phyloP scores from a whole-genome alignment of 1,284 basidiomycete species.

The Apiotrichum veenhuisii region DNA sequence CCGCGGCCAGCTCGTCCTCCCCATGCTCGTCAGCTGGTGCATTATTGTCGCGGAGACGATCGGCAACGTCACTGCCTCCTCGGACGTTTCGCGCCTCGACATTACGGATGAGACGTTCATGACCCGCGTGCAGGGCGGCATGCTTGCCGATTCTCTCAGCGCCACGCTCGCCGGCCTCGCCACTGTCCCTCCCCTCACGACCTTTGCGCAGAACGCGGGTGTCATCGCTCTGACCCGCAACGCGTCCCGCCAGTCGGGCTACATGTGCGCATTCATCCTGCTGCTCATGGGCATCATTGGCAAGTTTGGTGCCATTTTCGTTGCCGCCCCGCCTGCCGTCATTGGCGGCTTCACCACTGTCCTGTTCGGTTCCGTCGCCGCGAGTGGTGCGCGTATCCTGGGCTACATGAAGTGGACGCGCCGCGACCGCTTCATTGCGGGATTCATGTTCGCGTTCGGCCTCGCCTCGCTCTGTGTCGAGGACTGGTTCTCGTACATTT shows the following conservation, averaged over 20 bases:
- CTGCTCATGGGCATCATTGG: slow-evolving; percentile 36
- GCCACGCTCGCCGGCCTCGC: slow-evolving; percentile 31
- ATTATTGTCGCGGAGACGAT: slow-evolving; percentile 36
- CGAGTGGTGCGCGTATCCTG: slow-evolving; percentile 69
- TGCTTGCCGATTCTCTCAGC: slow-evolving; percentile 32
- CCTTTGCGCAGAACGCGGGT: slow-evolving; percentile 37
- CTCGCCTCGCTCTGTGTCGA: slow-evolving; percentile 58
- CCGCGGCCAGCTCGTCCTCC: slow-evolving; percentile 32
- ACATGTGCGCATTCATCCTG: slow-evolving; percentile 34
- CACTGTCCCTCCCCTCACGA: slow-evolving; percentile 35
- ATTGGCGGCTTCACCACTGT: slow-evolving; percentile 38
- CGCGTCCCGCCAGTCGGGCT: slow-evolving; percentile 30
- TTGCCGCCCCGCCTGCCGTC: slow-evolving; percentile 25
- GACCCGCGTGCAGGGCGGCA: slow-evolving; percentile 33
- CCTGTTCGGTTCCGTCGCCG: slow-evolving; percentile 48
- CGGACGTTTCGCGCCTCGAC: slow-evolving; percentile 27
- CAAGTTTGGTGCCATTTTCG: slow-evolving; percentile 36
- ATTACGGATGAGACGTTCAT: slow-evolving; percentile 28
- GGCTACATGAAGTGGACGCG: slow-evolving; percentile 64
- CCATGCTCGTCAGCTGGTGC: slow-evolving; percentile 33
- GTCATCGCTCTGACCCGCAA: slow-evolving; percentile 39
- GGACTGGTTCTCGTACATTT: slow-evolving; percentile 43
- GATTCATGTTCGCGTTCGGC: slow-evolving; percentile 70
- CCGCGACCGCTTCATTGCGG: slow-evolving; percentile 69
- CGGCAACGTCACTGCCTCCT: slow-evolving; percentile 31